phyloP scores from a whole-genome alignment of 2,329 filamentous ascomycete genomes.

The Venturia carpophila region DNA sequence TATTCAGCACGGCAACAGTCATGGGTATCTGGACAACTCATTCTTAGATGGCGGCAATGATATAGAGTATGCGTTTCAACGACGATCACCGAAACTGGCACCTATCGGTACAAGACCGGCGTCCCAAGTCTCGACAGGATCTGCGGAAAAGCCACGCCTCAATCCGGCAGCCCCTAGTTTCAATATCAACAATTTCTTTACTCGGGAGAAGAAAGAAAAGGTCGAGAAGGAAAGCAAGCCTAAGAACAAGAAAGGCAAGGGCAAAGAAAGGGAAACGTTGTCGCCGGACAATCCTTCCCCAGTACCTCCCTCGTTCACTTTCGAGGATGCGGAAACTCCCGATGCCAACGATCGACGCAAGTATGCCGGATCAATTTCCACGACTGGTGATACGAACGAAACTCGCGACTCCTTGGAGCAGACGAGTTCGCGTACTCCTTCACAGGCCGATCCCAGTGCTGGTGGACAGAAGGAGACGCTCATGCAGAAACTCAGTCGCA shows the following conservation, averaged over 20 bases:
- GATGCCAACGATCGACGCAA: constrained; percentile 29
- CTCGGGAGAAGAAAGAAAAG: constrained; percentile 27
- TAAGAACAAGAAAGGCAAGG: constrained; percentile 30
- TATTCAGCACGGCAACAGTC: constrained; percentile 21
- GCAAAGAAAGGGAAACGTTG: constrained; percentile 19
- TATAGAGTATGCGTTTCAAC: neutral
- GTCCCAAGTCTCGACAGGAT: constrained; percentile 15
- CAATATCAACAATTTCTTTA: constrained; percentile 63
- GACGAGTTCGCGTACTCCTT: constrained; percentile 31
- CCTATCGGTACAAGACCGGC: constrained; percentile 72
- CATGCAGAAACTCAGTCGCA: constrained; percentile 44
- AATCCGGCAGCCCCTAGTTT: constrained; percentile 90
- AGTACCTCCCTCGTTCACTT: constrained; percentile 20
- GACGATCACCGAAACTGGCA: constrained; percentile 15
- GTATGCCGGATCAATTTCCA: constrained; percentile 39
- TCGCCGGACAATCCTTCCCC: constrained; percentile 18
- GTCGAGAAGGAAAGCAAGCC: constrained; percentile 31
- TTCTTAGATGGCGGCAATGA: constrained; percentile 4
- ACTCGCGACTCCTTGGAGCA: constrained; percentile 36
- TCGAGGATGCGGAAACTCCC: constrained; percentile 25
- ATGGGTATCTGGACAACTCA: neutral
- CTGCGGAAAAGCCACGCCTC: constrained; percentile 45
- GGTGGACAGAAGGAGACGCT: constrained; percentile 36
- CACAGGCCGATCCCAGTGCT: constrained; percentile 25
- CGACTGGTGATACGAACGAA: constrained; percentile 26